Percentiles rank a stretch among this genome's conserved stretches.
phyloP scores from a whole-genome alignment of 1,139 yeast genomes.

The Yamadazyma blattariae region DNA sequence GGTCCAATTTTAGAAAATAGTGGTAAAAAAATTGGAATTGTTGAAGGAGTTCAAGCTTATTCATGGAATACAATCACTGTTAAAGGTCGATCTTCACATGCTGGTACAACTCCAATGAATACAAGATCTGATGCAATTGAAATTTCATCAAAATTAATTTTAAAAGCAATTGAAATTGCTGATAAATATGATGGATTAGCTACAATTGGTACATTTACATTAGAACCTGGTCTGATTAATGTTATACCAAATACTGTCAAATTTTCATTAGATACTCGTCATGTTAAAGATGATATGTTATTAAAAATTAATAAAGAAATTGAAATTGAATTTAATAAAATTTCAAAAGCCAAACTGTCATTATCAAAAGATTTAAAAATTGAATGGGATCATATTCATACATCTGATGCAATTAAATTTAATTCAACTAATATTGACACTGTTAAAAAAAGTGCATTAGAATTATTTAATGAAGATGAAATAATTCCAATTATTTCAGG shows the following conservation, averaged over 20 bases:
- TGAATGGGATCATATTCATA: slow-evolving; percentile 34
- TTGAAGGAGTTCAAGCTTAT: slow-evolving; percentile 65
- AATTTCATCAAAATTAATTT: slow-evolving; percentile 55
- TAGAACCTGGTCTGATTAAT: slow-evolving; percentile 61
- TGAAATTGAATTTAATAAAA: slow-evolving; percentile 26
- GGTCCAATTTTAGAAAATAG: slow-evolving; percentile 66
- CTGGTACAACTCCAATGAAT: slow-evolving; percentile 72
- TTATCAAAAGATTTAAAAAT: slow-evolving; percentile 17
- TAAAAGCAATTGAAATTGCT: slow-evolving; percentile 56
- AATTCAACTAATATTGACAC: slow-evolving; percentile 47
- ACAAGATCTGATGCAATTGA: slow-evolving; percentile 62
- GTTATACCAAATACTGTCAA: slow-evolving; percentile 62
- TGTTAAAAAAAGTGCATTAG: slow-evolving; percentile 50
- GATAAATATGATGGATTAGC: slow-evolving; percentile 49
- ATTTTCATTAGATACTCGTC: slow-evolving; percentile 60
- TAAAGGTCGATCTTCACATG: slow-evolving; percentile 62
- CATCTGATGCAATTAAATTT: slow-evolving; percentile 58
- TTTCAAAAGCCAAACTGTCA: slow-evolving; percentile 11
- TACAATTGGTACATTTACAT: slow-evolving; percentile 55
- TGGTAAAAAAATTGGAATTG: slow-evolving; percentile 58
- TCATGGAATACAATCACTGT: slow-evolving; percentile 57
- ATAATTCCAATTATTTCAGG: slow-evolving; percentile 56
- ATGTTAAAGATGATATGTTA: slow-evolving; percentile 44
- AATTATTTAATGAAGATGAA: slow-evolving; percentile 42
- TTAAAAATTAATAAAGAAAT: slow-evolving; percentile 35